Evolutionary conservation across 441 rosid genomes (phyloP).

Genomic region (Euphorbia schlechtendalii): DNA sequence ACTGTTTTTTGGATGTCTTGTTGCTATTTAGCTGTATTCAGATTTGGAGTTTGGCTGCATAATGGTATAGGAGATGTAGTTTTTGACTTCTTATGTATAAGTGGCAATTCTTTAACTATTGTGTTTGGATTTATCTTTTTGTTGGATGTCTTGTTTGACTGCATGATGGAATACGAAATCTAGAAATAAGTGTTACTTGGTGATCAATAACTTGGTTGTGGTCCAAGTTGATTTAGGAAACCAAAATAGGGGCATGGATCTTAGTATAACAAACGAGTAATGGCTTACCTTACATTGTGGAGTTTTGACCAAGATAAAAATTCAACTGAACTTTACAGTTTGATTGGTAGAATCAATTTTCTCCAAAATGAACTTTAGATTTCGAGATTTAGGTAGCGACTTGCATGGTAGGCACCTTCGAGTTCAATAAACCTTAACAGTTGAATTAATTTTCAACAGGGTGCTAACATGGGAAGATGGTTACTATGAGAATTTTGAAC

Average conservation of each 20-base stretch:
- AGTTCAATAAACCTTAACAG: too few relatives aligned
- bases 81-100: neutral
- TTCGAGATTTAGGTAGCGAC: neutral
- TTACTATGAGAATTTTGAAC: conserved; percentile 49
- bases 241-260: neutral
- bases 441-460: too few relatives aligned
- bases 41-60: neutral
- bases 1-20: neutral
- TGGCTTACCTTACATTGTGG: too few relatives aligned
- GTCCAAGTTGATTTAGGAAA: conserved; percentile 2
- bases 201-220: conserved; percentile 2
- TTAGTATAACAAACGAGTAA: neutral
- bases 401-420: too few relatives aligned
- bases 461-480: conserved; percentile 87
- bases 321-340: neutral
- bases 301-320: too few relatives aligned
- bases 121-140: too few relatives aligned
- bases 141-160: neutral
- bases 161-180: neutral
- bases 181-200: conserved; percentile 3
- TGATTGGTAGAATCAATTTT: neutral
- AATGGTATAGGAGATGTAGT: conserved; percentile 1
- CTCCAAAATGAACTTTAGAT: neutral
- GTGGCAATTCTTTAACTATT: too few relatives aligned
- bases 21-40: neutral